phyloP scores from a whole-genome alignment of 768 basidiomycete genomes.

The Botryobasidium botryosum region DNA sequence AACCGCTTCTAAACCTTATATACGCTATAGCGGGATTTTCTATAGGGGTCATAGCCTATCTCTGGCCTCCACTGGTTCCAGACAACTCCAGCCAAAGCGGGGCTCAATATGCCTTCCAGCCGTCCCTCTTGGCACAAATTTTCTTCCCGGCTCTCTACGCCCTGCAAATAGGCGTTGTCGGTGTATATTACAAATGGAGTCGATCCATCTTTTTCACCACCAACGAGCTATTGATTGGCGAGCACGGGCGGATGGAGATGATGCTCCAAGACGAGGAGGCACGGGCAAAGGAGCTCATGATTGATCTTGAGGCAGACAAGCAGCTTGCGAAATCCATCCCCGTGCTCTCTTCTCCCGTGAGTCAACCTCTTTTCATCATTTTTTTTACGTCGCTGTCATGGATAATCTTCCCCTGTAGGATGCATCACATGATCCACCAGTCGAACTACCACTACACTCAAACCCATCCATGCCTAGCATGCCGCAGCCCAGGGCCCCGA shows the following conservation, averaged over 20 bases:
- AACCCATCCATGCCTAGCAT: not conserved
- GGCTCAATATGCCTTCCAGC: not conserved
- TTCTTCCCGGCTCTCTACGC: not conserved
- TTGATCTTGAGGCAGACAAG: not conserved
- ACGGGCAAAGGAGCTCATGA: not conserved
- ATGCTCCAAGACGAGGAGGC: slow-evolving; percentile 6
- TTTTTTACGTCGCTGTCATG: not conserved
- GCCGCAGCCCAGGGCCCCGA: not conserved
- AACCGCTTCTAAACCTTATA: slow-evolving; percentile 3
- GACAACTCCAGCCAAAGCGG: no score
- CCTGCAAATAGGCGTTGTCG: slow-evolving; percentile 3
- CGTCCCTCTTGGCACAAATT: not conserved
- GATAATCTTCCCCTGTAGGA: not conserved
- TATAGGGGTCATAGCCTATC: slow-evolving; percentile 5
- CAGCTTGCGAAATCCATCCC: not conserved
- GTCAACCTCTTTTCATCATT: not conserved
- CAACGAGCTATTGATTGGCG: slow-evolving; percentile 5
- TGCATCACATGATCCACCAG: not conserved
- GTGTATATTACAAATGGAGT: slow-evolving; percentile 3
- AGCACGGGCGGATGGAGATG: not conserved
- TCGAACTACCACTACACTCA: not conserved
- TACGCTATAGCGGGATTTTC: slow-evolving; percentile 6
- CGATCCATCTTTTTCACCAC: slow-evolving; percentile 4
- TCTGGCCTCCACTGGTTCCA: slow-evolving; percentile 2
- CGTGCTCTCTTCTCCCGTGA: not conserved